Conservation (phyloP, 179 eudicot species). For the Silene noctiflora region DNA sequence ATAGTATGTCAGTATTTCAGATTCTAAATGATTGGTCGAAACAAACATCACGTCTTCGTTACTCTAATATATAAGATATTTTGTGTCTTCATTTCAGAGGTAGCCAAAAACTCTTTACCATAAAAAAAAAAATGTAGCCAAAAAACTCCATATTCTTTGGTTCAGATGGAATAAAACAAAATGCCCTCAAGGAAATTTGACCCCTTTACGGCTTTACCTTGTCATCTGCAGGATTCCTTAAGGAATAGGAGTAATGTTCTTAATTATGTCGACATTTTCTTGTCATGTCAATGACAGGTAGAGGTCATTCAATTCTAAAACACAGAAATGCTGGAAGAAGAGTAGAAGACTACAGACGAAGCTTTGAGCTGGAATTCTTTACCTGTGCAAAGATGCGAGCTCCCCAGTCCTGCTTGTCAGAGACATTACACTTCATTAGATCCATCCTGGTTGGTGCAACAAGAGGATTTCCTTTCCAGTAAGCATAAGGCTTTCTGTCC, state of each 20-base stretch:
- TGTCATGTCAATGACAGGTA: neutral
- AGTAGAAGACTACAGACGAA: neutral
- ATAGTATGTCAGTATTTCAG: neutral
- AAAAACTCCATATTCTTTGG: too few relatives aligned
- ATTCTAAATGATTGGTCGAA: neutral
- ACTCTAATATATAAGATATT: too few relatives aligned
- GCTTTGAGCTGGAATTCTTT: neutral
- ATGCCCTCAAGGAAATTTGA: too few relatives aligned
- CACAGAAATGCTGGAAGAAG: neutral
- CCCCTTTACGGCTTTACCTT: too few relatives aligned
- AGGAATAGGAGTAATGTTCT: neutral
- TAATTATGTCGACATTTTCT: neutral
- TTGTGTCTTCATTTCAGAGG: too few relatives aligned
- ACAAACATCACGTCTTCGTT: too few relatives aligned
- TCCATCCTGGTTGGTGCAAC: slow-evolving; percentile 75
- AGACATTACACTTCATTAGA: slow-evolving; percentile 72
- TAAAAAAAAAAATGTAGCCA: too few relatives aligned
- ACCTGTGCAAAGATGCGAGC: slow-evolving; percentile 81
- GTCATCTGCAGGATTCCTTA: too few relatives aligned
- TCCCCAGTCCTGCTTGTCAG: slow-evolving; percentile 77
- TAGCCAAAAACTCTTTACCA: too few relatives aligned
- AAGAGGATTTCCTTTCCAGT: slow-evolving; percentile 84
- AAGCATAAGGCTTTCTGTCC: slow-evolving; percentile 81
- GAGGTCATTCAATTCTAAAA: neutral
- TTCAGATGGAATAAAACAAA: too few relatives aligned